Evolutionary conservation across 495 filamentous ascomycete species (phyloP), one percentile per base, ranked within the genome.

Genomic region (Trichocladium uniseriatum): DNA sequence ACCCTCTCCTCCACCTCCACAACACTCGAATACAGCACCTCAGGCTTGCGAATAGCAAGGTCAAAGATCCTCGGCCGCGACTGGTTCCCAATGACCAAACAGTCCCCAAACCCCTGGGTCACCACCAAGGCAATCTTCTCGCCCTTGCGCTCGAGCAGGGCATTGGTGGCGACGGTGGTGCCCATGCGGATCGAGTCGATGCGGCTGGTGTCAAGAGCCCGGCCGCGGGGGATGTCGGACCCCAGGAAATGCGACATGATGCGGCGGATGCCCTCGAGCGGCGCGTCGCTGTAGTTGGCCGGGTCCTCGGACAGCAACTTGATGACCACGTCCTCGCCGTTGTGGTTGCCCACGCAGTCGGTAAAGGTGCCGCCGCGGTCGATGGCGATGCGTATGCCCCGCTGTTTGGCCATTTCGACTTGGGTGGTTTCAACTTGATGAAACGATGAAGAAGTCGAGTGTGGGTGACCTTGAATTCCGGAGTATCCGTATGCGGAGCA

Each of bases 221-320:
- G 71, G 14, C 89, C 90, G 15, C 90, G 79, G 0, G 88, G 86
- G 24, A 92, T 84, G 35, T 89, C 76, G 40, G 79, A 71, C 34
- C 78, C 75, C 5, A 82, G 82, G 53, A 94, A 94, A 52, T 80
- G 80, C 56, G 88, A 84, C 62, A 97, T 75, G 41, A 97, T 80
- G 45, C 91, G 85, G 11, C 92, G 82, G 57, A 98, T 95, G 34
- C 89, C 92, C 61, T 95, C 89, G 6, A 89, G 79, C 1, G 89
- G 89, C 2, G 89, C 89, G 77, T 95, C 89, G 42, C 79, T 73
- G 57, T 95, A 95, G 64, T 95, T 91, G 45, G 79, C 73, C 40
- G 89, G 89, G 64, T 95, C 89, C 40, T 90, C 86, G n/a, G 87
- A 92, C 6, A 95, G 77, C 0, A 95, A 73, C 66, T 95, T 95